Conservation (phyloP, 2,329 filamentous ascomycete genomes). For the Hymenoscyphus salicellus region DNA sequence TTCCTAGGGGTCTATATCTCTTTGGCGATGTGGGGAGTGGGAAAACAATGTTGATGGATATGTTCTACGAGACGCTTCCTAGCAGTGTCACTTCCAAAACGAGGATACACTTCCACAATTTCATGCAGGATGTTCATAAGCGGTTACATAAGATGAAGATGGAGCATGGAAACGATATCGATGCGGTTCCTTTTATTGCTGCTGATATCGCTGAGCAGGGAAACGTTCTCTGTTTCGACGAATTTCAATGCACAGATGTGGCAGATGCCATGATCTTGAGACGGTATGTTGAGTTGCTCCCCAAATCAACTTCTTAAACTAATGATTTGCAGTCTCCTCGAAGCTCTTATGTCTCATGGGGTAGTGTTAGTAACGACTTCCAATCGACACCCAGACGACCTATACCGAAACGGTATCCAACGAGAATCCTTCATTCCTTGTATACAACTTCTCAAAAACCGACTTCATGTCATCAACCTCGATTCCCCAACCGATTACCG, state of each 20-base stretch:
- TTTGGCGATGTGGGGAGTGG: conserved; percentile 95
- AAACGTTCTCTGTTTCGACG: conserved; percentile 92
- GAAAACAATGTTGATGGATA: conserved; percentile 99
- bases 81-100: conserved; percentile 76
- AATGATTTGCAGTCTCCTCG: conserved; percentile 60
- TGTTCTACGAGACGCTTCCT: conserved; percentile 93
- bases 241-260: conserved; percentile 98
- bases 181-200: conserved; percentile 86
- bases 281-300: conserved; percentile 46
- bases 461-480: conserved; percentile 86
- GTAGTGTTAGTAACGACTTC: conserved; percentile 94
- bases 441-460: conserved; percentile 83
- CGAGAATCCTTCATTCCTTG: conserved; percentile 92
- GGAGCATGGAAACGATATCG: conserved; percentile 81
- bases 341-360: conserved; percentile 92
- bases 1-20: conserved; percentile 89
- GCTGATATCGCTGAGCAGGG: conserved; percentile 86
- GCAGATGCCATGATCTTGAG: conserved; percentile 97
- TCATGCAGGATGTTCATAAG: conserved; percentile 97
- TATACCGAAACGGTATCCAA: conserved; percentile 98
- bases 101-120: conserved; percentile 97
- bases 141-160: conserved; percentile 88
- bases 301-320: conserved; percentile 1
- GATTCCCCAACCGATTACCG: conserved; percentile 96
- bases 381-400: conserved; percentile 91